Conservation (phyloP, 2,329 filamentous ascomycete genomes). For the Sporothrix sp. region DNA sequence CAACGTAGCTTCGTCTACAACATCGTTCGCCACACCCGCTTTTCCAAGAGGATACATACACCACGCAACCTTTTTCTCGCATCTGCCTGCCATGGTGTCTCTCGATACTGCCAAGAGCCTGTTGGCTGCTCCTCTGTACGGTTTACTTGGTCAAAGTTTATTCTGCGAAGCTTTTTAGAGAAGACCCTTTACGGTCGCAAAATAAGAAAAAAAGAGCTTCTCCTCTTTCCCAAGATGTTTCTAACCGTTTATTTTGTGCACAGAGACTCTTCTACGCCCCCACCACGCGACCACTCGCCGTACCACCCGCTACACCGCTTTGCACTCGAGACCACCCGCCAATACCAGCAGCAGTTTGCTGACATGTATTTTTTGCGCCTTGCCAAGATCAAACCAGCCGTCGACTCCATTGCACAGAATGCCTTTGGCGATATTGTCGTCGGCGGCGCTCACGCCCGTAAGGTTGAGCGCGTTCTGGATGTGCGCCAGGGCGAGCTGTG, state of each 20-base stretch:
- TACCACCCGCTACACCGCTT: constrained; percentile 75
- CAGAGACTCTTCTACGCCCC: constrained; percentile 28
- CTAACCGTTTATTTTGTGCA: constrained; percentile 9
- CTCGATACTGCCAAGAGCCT: constrained; percentile 36
- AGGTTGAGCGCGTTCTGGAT: constrained; percentile 82
- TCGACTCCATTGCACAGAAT: constrained; percentile 62
- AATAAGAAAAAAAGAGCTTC: not conserved
- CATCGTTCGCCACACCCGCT: not conserved
- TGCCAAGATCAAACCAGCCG: constrained; percentile 73
- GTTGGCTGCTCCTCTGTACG: constrained; percentile 42
- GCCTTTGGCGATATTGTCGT: constrained; percentile 74
- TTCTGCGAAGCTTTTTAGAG: no score
- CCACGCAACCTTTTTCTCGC: not conserved
- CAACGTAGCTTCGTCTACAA: not conserved
- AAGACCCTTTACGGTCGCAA: not conserved
- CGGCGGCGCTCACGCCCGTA: constrained; percentile 61
- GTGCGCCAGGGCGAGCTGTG: constrained; percentile 92
- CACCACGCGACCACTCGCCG: constrained; percentile 40
- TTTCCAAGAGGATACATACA: no score
- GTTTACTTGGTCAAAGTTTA: not conserved
- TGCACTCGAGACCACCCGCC: constrained; percentile 55
- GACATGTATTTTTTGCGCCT: constrained; percentile 96
- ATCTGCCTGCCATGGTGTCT: constrained; percentile 30
- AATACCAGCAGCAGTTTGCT: constrained; percentile 91
- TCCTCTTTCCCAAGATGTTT: not conserved